Conservation (phyloP, 2,329 filamentous ascomycete species). For the Stemphylium vesicarium region DNA sequence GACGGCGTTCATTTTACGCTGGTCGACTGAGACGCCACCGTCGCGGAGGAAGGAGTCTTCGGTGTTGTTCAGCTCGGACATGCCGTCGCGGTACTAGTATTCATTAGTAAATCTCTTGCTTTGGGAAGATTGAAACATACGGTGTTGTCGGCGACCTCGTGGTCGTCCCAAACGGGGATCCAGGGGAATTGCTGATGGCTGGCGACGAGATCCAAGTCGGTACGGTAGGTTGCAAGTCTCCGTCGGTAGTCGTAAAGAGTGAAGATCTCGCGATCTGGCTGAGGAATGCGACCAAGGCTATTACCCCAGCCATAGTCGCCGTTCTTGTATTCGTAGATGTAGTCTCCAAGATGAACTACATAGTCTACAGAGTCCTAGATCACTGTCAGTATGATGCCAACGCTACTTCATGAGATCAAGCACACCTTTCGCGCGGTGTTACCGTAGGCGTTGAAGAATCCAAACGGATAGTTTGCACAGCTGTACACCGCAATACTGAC, state of each 20-base stretch:
- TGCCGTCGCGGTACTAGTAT: slow-evolving; percentile 47
- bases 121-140: background rate
- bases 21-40: slow-evolving; percentile 51
- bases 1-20: slow-evolving; percentile 56
- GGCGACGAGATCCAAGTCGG: slow-evolving; percentile 49
- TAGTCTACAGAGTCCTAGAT: slow-evolving; percentile 52
- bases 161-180: slow-evolving; percentile 56
- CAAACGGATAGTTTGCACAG: slow-evolving; percentile 62
- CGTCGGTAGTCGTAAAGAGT: slow-evolving; percentile 55
- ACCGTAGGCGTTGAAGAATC: slow-evolving; percentile 59
- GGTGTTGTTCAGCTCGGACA: slow-evolving; percentile 51
- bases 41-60: slow-evolving; percentile 50
- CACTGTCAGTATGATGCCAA: background rate
- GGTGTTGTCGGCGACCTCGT: slow-evolving; percentile 51
- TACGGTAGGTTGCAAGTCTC: slow-evolving; percentile 50
- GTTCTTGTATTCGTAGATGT: slow-evolving; percentile 52
- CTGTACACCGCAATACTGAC: slow-evolving; percentile 73
- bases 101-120: background rate
- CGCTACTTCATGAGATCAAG: background rate
- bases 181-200: slow-evolving; percentile 52
- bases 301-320: slow-evolving; percentile 47
- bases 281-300: slow-evolving; percentile 38
- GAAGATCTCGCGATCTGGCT: slow-evolving; percentile 48
- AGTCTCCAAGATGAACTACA: slow-evolving; percentile 52
- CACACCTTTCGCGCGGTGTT: slow-evolving; percentile 42